phyloP scores from a whole-genome alignment of 345 rosid genomes.

The Rhizophora apiculata region DNA sequence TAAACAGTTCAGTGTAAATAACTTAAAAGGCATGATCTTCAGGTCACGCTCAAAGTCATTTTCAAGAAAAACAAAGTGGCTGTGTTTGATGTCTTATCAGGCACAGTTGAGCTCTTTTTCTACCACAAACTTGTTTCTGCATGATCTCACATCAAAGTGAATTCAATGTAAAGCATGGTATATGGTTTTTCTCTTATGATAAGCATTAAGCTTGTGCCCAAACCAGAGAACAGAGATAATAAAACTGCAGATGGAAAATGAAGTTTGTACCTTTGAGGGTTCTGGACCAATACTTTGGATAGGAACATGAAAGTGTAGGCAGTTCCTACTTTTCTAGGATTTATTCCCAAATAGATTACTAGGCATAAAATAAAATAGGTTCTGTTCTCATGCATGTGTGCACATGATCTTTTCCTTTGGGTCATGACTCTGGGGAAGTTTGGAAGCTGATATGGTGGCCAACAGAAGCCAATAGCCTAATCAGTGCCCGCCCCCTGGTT shows the following conservation, averaged over 20 bases:
- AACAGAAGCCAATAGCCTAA: background rate
- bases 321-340: background rate
- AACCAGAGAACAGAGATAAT: background rate
- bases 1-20: conserved; percentile 1
- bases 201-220: background rate
- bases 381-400: no score
- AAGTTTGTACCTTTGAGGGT: background rate
- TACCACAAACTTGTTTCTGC: background rate
- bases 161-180: background rate
- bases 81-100: background rate
- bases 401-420: background rate
- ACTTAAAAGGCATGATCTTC: background rate
- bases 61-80: background rate
- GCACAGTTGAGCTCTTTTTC: background rate
- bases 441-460: background rate
- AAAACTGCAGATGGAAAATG: background rate
- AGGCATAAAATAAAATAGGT: no score
- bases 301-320: background rate
- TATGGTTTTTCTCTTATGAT: background rate
- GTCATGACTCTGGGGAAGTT: background rate
- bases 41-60: background rate
- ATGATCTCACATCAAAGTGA: background rate
- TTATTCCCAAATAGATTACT: background rate
- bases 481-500: no score
- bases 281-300: background rate